These are phyloP conservation scores for Stipa capillata DNA, from an alignment of 176 grass and related monocot genomes.

Conservation along the genomic window DNA sequence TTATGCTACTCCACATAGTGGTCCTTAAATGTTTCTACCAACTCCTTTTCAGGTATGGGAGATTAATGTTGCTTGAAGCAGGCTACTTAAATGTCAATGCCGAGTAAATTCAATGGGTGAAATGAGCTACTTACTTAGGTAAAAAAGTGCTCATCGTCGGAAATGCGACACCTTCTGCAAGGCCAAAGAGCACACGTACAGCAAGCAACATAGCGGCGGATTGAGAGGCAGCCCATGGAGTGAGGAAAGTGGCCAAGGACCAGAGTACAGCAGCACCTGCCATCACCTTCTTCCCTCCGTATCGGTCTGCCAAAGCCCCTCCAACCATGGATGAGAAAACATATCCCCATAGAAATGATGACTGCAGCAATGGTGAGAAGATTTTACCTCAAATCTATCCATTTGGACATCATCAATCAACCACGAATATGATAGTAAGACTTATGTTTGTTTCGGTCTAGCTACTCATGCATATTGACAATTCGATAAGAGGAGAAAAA, in stretches of 20 bases:
- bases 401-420: background rate
- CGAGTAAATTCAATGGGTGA: background rate
- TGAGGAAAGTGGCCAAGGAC: conserved; percentile 95
- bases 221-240: conserved; percentile 74
- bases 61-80: background rate
- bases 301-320: conserved; percentile 81
- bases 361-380: conserved; percentile 37
- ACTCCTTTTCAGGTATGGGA: background rate
- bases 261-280: conserved; percentile 72
- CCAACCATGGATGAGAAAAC: conserved; percentile 87
- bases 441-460: background rate
- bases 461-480: background rate
- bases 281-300: conserved; percentile 91
- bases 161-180: conserved; percentile 94
- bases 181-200: conserved; percentile 63
- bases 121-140: conserved; percentile 47
- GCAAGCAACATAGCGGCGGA: conserved; percentile 69
- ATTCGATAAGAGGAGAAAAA: background rate
- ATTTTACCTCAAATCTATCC: background rate
- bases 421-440: background rate
- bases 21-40: background rate
- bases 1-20: background rate
- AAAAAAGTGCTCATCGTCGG: conserved; percentile 96
- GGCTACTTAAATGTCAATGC: background rate
- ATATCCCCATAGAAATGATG: conserved; percentile 95